phyloP scores from a whole-genome alignment of 345 rosid genomes.

The Noccaea bulbosa region DNA sequence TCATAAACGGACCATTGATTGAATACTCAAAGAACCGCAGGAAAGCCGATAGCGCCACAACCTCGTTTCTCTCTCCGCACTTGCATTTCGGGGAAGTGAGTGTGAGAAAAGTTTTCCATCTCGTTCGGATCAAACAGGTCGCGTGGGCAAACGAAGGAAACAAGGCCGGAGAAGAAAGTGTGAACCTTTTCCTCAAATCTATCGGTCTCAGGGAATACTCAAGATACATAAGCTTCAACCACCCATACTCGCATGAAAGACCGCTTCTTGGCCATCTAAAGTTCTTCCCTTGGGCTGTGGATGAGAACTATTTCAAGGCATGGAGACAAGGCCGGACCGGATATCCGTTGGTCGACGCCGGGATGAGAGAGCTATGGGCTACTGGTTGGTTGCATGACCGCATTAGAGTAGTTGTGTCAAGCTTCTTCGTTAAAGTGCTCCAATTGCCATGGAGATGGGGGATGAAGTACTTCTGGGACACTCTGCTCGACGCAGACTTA shows the following conservation, averaged over 20 bases:
- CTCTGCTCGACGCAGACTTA: constrained; percentile 92
- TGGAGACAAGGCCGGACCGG: constrained; percentile 99
- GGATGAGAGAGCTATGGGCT: constrained; percentile 99
- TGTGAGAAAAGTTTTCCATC: constrained; percentile 93
- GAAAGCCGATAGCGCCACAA: constrained; percentile 97
- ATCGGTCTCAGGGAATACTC: constrained; percentile 96
- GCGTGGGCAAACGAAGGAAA: constrained; percentile 96
- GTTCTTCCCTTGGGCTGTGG: constrained; percentile 90
- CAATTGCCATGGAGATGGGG: constrained; percentile 99
- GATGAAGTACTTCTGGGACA: constrained; percentile 99
- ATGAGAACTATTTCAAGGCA: constrained; percentile 87
- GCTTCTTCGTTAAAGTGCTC: constrained; percentile 95
- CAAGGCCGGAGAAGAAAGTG: constrained; percentile 90
- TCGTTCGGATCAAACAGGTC: constrained; percentile 89
- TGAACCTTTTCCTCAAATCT: constrained; percentile 91
- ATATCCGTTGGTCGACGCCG: constrained; percentile 96
- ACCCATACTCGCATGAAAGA: constrained; percentile 90
- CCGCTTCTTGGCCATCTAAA: constrained; percentile 95
- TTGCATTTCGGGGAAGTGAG: constrained; percentile 98
- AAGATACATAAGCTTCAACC: constrained; percentile 90
- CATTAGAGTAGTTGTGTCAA: constrained; percentile 92
- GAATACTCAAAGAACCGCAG: constrained; percentile 89
- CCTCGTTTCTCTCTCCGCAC: constrained; percentile 94
- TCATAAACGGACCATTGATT: constrained; percentile 81
- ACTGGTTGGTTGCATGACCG: constrained; percentile 97